phyloP scores from a whole-genome alignment of 2,329 filamentous ascomycete species.

The Nannizzia gypsea region DNA sequence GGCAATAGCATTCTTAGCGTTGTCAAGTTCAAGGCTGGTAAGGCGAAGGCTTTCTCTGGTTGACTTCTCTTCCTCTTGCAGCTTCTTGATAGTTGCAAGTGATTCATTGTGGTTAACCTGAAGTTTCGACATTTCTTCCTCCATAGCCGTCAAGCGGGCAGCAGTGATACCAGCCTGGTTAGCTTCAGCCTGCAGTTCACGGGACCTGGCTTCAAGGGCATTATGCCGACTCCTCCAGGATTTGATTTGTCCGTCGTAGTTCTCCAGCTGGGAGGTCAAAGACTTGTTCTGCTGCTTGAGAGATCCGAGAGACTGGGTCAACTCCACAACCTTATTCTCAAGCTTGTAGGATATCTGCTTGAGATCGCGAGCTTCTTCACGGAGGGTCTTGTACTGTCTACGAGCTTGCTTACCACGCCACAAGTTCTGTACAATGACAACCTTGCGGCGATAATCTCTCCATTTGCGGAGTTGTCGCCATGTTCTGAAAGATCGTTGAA shows the following conservation, averaged over 20 bases:
- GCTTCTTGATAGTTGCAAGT: conserved; percentile 74
- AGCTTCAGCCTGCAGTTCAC: conserved; percentile 89
- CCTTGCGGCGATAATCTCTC: conserved; percentile 80
- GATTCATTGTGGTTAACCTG: conserved; percentile 86
- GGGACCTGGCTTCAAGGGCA: conserved; percentile 74
- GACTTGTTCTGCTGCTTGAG: conserved; percentile 93
- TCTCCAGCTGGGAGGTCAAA: conserved; percentile 77
- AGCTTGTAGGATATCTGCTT: conserved; percentile 99
- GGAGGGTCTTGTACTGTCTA: conserved; percentile 73
- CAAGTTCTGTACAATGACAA: conserved; percentile 78
- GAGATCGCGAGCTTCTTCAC: conserved; percentile 92
- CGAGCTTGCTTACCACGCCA: conserved; percentile 80
- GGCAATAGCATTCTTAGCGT: conserved; percentile 60
- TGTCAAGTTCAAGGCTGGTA: conserved; percentile 70
- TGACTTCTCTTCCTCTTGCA: conserved; percentile 86
- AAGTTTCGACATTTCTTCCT: conserved; percentile 88
- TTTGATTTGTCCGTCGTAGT: conserved; percentile 90
- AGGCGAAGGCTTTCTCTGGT: conserved; percentile 70
- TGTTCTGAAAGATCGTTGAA: conserved; percentile 82
- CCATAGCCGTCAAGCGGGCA: conserved; percentile 78
- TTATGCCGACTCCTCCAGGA: conserved; percentile 92
- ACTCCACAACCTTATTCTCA: conserved; percentile 98
- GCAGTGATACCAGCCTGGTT: conserved; percentile 96
- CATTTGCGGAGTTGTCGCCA: conserved; percentile 66
- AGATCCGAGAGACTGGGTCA: conserved; percentile 83